Evolutionary conservation across 169 alveolate species (phyloP).

Genomic region (Eimeria falciformis): DNA sequence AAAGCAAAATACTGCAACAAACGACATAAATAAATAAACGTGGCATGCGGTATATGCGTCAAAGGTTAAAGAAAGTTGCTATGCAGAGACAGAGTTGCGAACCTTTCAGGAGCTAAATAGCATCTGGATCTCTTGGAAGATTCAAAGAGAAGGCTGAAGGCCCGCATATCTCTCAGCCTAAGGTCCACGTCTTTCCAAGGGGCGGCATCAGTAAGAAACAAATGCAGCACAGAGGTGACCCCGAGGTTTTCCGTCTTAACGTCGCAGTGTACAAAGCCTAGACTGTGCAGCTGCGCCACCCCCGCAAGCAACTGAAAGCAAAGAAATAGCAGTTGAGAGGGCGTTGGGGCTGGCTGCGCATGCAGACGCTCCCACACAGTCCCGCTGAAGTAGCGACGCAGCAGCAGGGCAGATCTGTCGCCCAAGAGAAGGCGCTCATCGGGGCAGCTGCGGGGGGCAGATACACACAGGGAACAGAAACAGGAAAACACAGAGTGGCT

Average conservation of each 20-base stretch:
- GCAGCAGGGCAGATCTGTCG: constrained; percentile 61
- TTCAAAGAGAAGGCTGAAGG: constrained; percentile 86
- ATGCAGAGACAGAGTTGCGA: not conserved
- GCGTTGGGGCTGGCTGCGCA: constrained; percentile 84
- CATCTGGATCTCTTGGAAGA: constrained; percentile 84
- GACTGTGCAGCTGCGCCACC: constrained; percentile 84
- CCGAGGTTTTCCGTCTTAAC: constrained; percentile 88
- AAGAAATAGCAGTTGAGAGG: constrained; percentile 86
- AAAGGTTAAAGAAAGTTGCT: not conserved
- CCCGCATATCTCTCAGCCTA: constrained; percentile 83
- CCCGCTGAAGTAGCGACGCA: constrained; percentile 85
- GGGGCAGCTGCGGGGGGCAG: constrained; percentile 63
- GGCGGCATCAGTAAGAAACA: constrained; percentile 86
- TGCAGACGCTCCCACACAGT: constrained; percentile 86
- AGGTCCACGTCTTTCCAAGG: constrained; percentile 86
- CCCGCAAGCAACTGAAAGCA: constrained; percentile 87
- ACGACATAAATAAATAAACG: not conserved
- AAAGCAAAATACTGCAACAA: not conserved
- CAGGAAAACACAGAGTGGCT: not conserved
- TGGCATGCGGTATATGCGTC: too few species aligned
- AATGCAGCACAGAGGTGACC: constrained; percentile 85
- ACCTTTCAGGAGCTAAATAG: constrained; percentile 92
- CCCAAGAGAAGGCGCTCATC: constrained; percentile 24
- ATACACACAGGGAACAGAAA: not conserved
- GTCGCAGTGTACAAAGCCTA: constrained; percentile 89